Base-by-base conservation (phyloP, 2,329 filamentous ascomycete genomes). In the Epichloe typhina region DNA sequence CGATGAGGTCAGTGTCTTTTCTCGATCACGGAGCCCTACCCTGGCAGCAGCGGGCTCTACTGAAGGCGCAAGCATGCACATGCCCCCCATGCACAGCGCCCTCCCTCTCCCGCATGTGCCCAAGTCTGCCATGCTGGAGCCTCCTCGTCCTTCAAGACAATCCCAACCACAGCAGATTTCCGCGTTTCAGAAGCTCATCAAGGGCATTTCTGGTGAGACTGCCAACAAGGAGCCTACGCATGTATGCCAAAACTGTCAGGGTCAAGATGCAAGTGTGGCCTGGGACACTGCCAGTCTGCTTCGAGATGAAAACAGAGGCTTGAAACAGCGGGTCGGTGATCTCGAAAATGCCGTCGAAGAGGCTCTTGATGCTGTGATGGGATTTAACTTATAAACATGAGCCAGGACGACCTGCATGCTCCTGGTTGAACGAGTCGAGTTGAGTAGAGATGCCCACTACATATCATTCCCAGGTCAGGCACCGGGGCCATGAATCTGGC, bases 251-350 rank as follows among this genome's bases (percentile, higher is more conserved):
- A 83, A 82, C 57, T 83, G 81, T 61, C 64, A 71, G 49, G 79
- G 80, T 12, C 73, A 75, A 57, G 75, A 78, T 49, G 70, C 75
- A 12, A 79, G 76, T 55, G 70, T 79, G 38, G 80, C 80, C 4
- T 84, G 80, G 80, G 74, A 83, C 58, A 82, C 80, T 4, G 80
- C 82, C n/a, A 72, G 73, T 49, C 55, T 82, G 45, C 64, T 84
- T 52, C 69, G 77, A 39, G 76, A 79, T 45, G 82, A 84, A 68
- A 84, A 84, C 56, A 74, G 69, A 58, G 72, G 73, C 8, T 62
- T 84, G 47, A 84, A 84, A 67, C 69, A 72, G 39, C 67, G 79
- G 19, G 77, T 84, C 3, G 71, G 72, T 17, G 70, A 78, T 56
- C 63, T 84, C 3, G 80, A 84, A 64, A 70, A 66, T 3, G 79